phyloP scores from a whole-genome alignment of 345 rosid genomes.

The Sapria himalayana region DNA sequence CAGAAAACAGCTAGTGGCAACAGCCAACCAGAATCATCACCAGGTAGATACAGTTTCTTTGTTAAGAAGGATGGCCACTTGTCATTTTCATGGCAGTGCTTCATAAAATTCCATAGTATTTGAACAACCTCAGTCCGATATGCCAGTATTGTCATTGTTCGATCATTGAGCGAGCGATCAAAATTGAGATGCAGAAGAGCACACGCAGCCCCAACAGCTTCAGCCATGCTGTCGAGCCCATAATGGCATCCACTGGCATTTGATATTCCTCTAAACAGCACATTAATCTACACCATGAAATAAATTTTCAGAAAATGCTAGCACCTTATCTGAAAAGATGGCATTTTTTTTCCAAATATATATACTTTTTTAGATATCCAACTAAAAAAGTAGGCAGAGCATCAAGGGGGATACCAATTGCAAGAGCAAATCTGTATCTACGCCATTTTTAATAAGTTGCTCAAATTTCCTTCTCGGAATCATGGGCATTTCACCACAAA shows the following conservation, averaged over 20 bases:
- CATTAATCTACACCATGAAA: slow-evolving; percentile 44
- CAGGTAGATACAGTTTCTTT: slow-evolving; percentile 37
- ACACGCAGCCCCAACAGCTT: slow-evolving; percentile 83
- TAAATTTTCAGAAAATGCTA: slow-evolving; percentile 7
- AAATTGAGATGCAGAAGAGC: slow-evolving; percentile 70
- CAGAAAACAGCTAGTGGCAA: slow-evolving; percentile 85
- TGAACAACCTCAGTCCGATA: slow-evolving; percentile 85
- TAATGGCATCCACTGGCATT: slow-evolving; percentile 14
- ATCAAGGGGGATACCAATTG: slow-evolving; percentile 51
- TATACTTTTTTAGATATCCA: no score
- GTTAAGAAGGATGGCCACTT: slow-evolving; percentile 58
- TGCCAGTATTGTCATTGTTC: slow-evolving; percentile 75
- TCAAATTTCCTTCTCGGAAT: slow-evolving; percentile 39
- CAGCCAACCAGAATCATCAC: slow-evolving; percentile 89
- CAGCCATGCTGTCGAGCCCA: slow-evolving; percentile 43
- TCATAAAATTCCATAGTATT: slow-evolving; percentile 84
- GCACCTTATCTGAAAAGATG: no score
- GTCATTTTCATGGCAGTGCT: slow-evolving; percentile 64
- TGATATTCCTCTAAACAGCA: slow-evolving; percentile 38
- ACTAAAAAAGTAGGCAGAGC: no score
- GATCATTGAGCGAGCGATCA: slow-evolving; percentile 58
- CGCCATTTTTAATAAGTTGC: slow-evolving; percentile 49
- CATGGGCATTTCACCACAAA: slow-evolving; percentile 30
- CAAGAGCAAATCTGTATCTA: slow-evolving; percentile 68
- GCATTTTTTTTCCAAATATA: no score